Percentiles rank a stretch among this genome's conserved stretches.
These are phyloP conservation scores for Mesembryanthemum crystallinum DNA, from an alignment of 148 eudicot genomes.

Conservation along the genomic window DNA sequence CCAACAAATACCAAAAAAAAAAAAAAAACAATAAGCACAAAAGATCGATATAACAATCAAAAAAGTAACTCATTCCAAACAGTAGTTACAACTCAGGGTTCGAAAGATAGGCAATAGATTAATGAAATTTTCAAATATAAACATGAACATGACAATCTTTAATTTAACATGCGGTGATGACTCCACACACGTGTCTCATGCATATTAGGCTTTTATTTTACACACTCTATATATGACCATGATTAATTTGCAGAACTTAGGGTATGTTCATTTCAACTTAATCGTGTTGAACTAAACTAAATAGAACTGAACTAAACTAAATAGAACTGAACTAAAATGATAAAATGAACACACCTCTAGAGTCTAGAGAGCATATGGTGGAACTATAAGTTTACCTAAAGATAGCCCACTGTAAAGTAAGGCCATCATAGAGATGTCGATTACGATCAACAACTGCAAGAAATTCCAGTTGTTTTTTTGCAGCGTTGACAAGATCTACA, in stretches of 20 bases:
- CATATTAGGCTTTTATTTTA: no score
- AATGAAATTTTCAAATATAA: neutral
- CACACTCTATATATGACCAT: no score
- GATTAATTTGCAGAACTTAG: no score
- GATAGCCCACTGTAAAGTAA: slow-evolving; percentile 58
- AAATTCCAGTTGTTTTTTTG: slow-evolving; percentile 67
- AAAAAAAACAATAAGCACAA: neutral
- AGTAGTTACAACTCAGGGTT: no score
- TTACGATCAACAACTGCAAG: slow-evolving; percentile 80
- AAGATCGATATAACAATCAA: neutral
- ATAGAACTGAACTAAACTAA: no score
- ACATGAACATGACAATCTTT: neutral
- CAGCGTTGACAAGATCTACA: slow-evolving; percentile 68
- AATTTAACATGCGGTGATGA: no score
- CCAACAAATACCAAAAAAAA: neutral
- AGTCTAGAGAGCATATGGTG: no score
- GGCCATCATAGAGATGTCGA: slow-evolving; percentile 65
- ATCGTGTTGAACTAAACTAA: no score
- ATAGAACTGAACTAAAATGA: no score
- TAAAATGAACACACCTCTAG: no score
- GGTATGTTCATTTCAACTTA: no score
- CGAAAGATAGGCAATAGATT: neutral
- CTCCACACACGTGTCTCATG: no score
- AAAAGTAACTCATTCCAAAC: neutral
- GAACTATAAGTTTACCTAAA: slow-evolving; percentile 40